Conservation (phyloP, 1,284 basidiomycete genomes). For the Coniferiporia weirii region DNA sequence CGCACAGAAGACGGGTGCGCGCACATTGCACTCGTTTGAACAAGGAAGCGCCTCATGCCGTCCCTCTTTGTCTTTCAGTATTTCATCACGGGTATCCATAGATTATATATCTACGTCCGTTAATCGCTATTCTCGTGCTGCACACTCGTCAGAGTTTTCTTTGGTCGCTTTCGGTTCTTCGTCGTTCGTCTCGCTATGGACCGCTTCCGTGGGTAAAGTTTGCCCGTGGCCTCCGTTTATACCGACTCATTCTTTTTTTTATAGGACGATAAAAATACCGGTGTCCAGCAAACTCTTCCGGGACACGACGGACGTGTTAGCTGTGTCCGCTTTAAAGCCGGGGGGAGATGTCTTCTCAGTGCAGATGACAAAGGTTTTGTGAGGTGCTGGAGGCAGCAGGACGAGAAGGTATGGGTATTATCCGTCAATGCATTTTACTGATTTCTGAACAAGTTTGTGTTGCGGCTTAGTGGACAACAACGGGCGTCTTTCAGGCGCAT, state of each 20-base stretch:
- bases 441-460: constrained; percentile 18
- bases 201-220: constrained; percentile 41
- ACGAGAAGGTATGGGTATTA: constrained; percentile 33
- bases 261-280: constrained; percentile 45
- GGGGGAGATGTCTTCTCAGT: constrained; percentile 45
- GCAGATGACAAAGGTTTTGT: constrained; percentile 71
- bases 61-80: constrained; percentile 24
- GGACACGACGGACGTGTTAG: constrained; percentile 77
- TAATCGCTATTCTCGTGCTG: constrained; percentile 70
- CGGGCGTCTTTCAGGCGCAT: constrained; percentile 54
- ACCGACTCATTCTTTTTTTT: constrained; percentile 10
- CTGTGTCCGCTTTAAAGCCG: constrained; percentile 56
- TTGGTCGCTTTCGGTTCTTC: constrained; percentile 76
- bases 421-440: constrained; percentile 20
- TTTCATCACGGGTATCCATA: neutral
- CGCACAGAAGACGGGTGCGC: neutral
- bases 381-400: constrained; percentile 45
- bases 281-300: constrained; percentile 64
- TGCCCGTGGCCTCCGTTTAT: constrained; percentile 10
- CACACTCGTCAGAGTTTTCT: constrained; percentile 49
- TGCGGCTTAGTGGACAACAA: constrained; percentile 47
- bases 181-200: constrained; percentile 77
- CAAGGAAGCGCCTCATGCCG: too few species aligned
- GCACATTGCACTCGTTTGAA: neutral
- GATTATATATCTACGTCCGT: constrained; percentile 74